phyloP scores from a whole-genome alignment of 768 basidiomycete genomes.

The Hygrophorus russula region DNA sequence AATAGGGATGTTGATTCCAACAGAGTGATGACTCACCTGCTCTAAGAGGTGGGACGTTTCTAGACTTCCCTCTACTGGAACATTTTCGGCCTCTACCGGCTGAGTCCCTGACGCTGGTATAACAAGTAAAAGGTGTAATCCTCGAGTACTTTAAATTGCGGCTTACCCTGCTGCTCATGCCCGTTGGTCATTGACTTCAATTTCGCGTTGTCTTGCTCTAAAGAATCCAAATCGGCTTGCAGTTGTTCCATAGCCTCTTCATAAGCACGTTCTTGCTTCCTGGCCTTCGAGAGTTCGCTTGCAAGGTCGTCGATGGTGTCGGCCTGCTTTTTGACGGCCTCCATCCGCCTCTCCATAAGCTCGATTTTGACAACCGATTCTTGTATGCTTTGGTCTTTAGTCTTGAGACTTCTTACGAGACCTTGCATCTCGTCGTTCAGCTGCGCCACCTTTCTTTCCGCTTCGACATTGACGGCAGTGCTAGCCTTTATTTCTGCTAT shows the following conservation, averaged over 20 bases:
- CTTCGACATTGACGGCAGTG: constrained; percentile 81
- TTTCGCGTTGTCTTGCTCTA: constrained; percentile 84
- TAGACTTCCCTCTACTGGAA: constrained; percentile 65
- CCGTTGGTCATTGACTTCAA: constrained; percentile 57
- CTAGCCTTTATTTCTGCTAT: constrained; percentile 75
- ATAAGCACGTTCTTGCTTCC: constrained; percentile 82
- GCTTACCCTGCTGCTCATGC: constrained; percentile 64
- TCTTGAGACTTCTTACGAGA: constrained; percentile 71
- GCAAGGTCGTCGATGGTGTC: constrained; percentile 79
- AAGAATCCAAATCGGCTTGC: constrained; percentile 74
- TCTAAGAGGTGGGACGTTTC: constrained; percentile 85
- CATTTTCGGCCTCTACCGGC: constrained; percentile 44
- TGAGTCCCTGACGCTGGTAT: constrained; percentile 34
- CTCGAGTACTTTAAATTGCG: not conserved
- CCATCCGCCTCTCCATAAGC: constrained; percentile 87
- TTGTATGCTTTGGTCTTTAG: constrained; percentile 85
- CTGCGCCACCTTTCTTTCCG: constrained; percentile 77
- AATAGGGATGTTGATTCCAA: not conserved
- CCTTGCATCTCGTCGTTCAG: constrained; percentile 87
- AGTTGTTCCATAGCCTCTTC: constrained; percentile 92
- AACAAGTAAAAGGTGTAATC: not conserved
- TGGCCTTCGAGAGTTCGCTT: constrained; percentile 62
- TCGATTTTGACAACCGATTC: constrained; percentile 89
- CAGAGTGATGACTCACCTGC: constrained; percentile 40
- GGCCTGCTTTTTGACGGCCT: constrained; percentile 82